These are phyloP conservation scores for Polyporus tsugae DNA, from an alignment of 1,284 basidiomycete species.

Conservation along the genomic window DNA sequence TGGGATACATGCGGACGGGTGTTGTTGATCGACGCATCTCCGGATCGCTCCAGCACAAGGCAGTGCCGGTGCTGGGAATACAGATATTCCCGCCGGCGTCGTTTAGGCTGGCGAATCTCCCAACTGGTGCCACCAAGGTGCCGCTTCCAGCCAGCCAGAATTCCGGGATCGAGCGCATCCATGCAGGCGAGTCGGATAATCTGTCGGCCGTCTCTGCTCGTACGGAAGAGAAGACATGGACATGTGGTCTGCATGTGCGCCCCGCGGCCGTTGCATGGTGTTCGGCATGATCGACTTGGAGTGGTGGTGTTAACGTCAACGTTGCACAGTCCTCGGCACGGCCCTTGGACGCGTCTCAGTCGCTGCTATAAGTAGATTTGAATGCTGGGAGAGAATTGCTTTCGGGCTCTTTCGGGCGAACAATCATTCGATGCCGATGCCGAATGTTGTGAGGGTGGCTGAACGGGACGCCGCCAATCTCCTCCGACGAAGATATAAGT, in stretches of 20 bases:
- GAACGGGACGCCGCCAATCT: neutral
- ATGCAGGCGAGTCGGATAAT: neutral
- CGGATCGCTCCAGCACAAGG: neutral
- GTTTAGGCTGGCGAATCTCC: neutral
- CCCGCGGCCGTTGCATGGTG: neutral
- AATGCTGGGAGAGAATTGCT: neutral
- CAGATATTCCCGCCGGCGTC: neutral
- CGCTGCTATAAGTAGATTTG: neutral
- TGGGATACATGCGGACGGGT: neutral
- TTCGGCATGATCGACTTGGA: neutral
- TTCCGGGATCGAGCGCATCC: neutral
- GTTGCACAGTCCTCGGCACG: neutral
- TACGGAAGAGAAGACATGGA: constrained; percentile 1
- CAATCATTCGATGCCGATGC: neutral
- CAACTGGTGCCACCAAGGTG: too few species aligned
- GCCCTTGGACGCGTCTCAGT: neutral
- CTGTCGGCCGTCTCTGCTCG: neutral
- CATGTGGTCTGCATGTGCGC: neutral
- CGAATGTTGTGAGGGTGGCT: neutral
- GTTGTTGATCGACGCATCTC: neutral
- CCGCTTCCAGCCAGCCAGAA: neutral
- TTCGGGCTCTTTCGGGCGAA: neutral
- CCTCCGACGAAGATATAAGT: neutral
- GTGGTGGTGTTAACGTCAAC: neutral
- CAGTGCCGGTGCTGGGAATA: neutral